phyloP scores from a whole-genome alignment of 2,329 filamentous ascomycete genomes.

The Periconia sp. region DNA sequence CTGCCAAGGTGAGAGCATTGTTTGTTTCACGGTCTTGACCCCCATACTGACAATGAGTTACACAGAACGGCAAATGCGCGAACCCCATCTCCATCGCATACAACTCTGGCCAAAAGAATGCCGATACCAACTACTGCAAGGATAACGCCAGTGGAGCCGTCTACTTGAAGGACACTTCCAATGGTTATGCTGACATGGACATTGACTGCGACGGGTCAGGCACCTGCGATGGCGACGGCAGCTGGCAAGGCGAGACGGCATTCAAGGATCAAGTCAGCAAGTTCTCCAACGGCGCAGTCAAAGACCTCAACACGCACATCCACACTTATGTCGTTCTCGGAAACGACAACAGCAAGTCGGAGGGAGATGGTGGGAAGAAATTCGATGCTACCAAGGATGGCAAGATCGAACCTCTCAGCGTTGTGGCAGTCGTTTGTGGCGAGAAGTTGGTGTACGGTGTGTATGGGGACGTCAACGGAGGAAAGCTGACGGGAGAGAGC shows the following conservation, averaged over 20 bases:
- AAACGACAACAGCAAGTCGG: slow-evolving; percentile 40
- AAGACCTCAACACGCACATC: slow-evolving; percentile 54
- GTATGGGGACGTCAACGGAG: slow-evolving; percentile 65
- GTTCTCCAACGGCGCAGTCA: slow-evolving; percentile 30
- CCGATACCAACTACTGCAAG: slow-evolving; percentile 24
- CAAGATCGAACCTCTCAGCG: slow-evolving; percentile 54
- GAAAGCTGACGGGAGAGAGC: slow-evolving; percentile 58
- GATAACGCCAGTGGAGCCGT: slow-evolving; percentile 31
- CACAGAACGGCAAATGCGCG: slow-evolving; percentile 13
- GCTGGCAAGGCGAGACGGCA: slow-evolving; percentile 50
- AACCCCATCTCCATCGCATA: slow-evolving; percentile 19
- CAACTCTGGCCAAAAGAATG: slow-evolving; percentile 14
- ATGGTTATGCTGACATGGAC: slow-evolving; percentile 57
- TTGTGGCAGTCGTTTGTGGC: slow-evolving; percentile 59
- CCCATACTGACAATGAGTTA: not conserved
- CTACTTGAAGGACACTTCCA: slow-evolving; percentile 50
- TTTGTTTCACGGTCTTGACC: not conserved
- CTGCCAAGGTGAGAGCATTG: slow-evolving; percentile 4
- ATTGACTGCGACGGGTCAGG: slow-evolving; percentile 61
- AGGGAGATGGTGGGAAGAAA: slow-evolving; percentile 15
- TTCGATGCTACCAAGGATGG: slow-evolving; percentile 28
- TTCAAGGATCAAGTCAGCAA: slow-evolving; percentile 38
- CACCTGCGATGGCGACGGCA: slow-evolving; percentile 45
- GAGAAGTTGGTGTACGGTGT: slow-evolving; percentile 58
- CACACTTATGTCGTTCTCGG: slow-evolving; percentile 59